A percentile compares a stretch with the other conserved stretches of the same genome.
Conservation (phyloP, 2,329 filamentous ascomycete species). For the Acarospora socialis region DNA sequence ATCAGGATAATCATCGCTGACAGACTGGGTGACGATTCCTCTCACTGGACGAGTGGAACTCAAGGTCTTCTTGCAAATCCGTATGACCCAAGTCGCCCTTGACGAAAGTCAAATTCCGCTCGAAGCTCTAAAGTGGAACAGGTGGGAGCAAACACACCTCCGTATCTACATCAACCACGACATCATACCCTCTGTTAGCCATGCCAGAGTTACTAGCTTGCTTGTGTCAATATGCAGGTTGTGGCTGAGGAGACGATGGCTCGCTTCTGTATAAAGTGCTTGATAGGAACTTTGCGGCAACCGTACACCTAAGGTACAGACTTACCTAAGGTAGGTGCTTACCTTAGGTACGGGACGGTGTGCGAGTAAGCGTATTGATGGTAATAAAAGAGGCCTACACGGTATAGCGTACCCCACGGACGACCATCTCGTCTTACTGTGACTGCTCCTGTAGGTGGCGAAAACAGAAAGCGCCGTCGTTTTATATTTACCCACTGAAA, state of each 20-base stretch:
- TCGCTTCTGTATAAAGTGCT: constrained; percentile 5
- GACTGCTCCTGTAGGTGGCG: too few relatives aligned
- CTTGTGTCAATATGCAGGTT: too few relatives aligned
- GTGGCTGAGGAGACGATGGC: background rate
- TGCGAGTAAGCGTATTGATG: too few relatives aligned
- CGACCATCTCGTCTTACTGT: too few relatives aligned
- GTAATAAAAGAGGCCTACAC: too few relatives aligned
- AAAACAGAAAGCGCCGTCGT: too few relatives aligned
- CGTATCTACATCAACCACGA: constrained; percentile 88
- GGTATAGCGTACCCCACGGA: too few relatives aligned
- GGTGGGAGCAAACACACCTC: constrained; percentile 6
- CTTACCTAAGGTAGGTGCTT: too few relatives aligned
- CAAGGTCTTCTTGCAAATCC: constrained; percentile 94
- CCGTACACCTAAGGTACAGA: background rate
- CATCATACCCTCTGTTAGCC: constrained; percentile 85
- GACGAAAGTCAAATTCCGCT: too few relatives aligned
- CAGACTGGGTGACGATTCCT: constrained; percentile 20
- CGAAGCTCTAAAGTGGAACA: too few relatives aligned
- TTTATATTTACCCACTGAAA: too few relatives aligned
- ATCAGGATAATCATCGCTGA: constrained; percentile 4
- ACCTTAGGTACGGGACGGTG: too few relatives aligned
- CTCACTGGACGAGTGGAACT: constrained; percentile 83
- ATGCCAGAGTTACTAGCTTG: constrained; percentile 33
- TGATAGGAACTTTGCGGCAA: constrained; percentile 2
- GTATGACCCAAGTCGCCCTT: constrained; percentile 96